Percentiles rank a stretch among this genome's conserved stretches.
phyloP scores from a whole-genome alignment of 2,329 filamentous ascomycete genomes.

The Exophiala aquamarina region DNA sequence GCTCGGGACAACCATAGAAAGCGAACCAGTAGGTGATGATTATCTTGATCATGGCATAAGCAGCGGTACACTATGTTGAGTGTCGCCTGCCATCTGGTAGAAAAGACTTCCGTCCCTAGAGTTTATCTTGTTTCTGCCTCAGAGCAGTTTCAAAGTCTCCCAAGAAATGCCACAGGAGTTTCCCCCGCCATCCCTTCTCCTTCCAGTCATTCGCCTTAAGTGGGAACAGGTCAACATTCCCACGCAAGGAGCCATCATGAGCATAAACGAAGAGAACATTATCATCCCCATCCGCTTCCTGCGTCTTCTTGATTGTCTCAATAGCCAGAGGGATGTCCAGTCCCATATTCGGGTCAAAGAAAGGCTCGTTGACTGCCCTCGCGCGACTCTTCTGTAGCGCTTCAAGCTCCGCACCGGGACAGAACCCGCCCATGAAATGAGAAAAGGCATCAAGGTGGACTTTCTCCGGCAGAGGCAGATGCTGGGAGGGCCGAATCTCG shows the following conservation, averaged over 20 bases:
- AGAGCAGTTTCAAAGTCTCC: constrained; percentile 11
- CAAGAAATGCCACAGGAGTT: constrained; percentile 19
- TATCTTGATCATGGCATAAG: too few relatives aligned
- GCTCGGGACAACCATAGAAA: too few relatives aligned
- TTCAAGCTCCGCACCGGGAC: constrained; percentile 5
- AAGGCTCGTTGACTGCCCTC: constrained; percentile 25
- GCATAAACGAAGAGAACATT: constrained; percentile 32
- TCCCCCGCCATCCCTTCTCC: constrained; percentile 29
- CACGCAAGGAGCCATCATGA: constrained; percentile 30
- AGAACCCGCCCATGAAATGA: background rate
- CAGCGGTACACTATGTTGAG: too few relatives aligned
- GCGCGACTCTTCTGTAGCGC: background rate
- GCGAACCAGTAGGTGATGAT: too few relatives aligned
- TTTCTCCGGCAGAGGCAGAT: constrained; percentile 11
- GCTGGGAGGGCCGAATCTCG: constrained; percentile 13
- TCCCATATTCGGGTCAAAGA: constrained; percentile 32
- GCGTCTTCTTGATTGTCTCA: constrained; percentile 20
- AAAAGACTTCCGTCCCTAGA: too few relatives aligned
- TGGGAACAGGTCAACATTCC: constrained; percentile 30
- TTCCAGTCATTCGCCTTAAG: constrained; percentile 30
- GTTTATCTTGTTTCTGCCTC: too few relatives aligned
- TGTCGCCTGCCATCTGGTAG: too few relatives aligned
- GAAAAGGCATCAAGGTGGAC: constrained; percentile 5
- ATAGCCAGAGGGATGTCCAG: constrained; percentile 16
- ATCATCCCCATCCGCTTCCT: constrained; percentile 27